Base-by-base conservation (phyloP, 2,329 filamentous ascomycete genomes). In the Fusarium sp. region DNA sequence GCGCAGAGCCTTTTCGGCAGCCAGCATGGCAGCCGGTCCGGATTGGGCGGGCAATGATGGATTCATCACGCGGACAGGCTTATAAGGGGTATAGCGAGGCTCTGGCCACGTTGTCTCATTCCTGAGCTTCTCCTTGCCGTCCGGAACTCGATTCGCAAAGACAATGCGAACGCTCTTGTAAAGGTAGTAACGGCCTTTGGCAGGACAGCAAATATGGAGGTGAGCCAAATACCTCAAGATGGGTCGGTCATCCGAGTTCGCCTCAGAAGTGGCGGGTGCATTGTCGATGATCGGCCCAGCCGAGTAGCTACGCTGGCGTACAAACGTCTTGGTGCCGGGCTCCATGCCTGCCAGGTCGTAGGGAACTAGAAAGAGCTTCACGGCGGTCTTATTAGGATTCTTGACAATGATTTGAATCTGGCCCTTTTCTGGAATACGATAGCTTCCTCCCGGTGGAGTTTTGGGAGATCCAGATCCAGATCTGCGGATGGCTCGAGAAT, bases 321-420 rank as follows among this genome's bases (percentile, higher is more conserved):
- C 90, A 68, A 98, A 98, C 0, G 95, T 99, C 76, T 98, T 98
- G 14, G 92, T 96, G 0, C 93, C 93, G 0, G 92, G 85, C 60
- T 95, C 90, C 94, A 99, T 99, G 47, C 92, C 94, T 1, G 87
- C 84, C 1, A 99, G 80, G 72, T 98, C 93, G 68, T 98, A 99
- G 0, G 94, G 95, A 3, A 99, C 87, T 21, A 98, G 82, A 68
- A 98, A 98, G 1, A 99, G 81, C 75, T 99, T 98, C 50, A 98
- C 94, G 1, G 95, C 95, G 4, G 95, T 98, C 73, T 98, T 98
- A 78, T 98, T 97, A 14, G 93, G 94, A 70, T 98, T 99, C 74
- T 98, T 98, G 73, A 99, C 92, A 60, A 99, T 89, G 63, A 99
- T 96, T 70, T 99, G 95, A 13, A 99, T 81, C 75, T 98, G 95